Evolutionary conservation across 2,329 filamentous ascomycete species (phyloP).

Genomic region (Fusarium concolor): DNA sequence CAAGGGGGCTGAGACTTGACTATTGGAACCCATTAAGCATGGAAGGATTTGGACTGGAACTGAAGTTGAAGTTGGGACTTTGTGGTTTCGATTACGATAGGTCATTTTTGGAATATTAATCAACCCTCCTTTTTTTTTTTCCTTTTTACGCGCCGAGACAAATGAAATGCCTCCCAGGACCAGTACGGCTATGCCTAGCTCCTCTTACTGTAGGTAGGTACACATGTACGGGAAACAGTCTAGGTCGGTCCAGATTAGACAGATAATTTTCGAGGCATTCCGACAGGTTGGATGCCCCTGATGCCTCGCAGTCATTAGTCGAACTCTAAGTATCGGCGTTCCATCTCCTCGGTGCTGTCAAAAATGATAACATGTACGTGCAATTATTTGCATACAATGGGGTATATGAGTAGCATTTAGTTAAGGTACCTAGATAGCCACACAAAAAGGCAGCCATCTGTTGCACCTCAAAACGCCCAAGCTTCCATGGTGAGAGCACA

Average conservation of each 20-base stretch:
- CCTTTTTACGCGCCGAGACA: conserved; percentile 24
- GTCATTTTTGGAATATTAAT: conserved; percentile 38
- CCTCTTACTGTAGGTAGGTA: too few relatives aligned
- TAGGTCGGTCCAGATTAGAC: conserved; percentile 3
- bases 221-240: background rate
- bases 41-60: conserved; percentile 4
- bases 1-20: background rate
- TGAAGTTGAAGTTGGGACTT: conserved; percentile 15
- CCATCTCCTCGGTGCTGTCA: conserved; percentile 8
- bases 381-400: background rate
- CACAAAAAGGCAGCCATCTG: background rate
- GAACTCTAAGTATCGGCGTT: conserved; percentile 5
- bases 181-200: too few relatives aligned
- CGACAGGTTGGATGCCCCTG: conserved; percentile 19
- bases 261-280: conserved; percentile 16
- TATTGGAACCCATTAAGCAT: conserved; percentile 2
- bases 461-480: background rate
- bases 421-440: too few relatives aligned
- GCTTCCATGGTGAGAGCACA: background rate
- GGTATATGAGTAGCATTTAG: background rate
- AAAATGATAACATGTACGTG: background rate
- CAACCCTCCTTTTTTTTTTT: conserved; percentile 10
- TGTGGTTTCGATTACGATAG: conserved; percentile 19
- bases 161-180: background rate
- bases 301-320: conserved; percentile 1